phyloP scores from a whole-genome alignment of 2,329 filamentous ascomycete genomes.

The Leptoxyphium fumago region DNA sequence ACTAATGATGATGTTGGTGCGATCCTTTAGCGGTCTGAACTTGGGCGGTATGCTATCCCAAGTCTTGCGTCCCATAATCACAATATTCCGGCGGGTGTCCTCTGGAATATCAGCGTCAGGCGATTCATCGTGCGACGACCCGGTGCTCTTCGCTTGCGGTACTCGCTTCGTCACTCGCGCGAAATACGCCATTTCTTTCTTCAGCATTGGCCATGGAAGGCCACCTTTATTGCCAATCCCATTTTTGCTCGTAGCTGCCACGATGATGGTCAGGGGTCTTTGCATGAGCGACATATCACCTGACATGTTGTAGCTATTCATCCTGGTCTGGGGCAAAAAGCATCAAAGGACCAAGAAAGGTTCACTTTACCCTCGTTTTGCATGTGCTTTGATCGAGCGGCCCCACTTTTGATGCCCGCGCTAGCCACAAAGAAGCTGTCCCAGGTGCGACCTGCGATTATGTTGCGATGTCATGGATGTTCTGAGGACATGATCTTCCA shows the following conservation, averaged over 20 bases:
- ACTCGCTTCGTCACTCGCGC: constrained; percentile 69
- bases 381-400: too few species aligned
- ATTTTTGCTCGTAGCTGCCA: constrained; percentile 75
- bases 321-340: too few species aligned
- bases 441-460: too few species aligned
- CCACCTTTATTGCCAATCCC: constrained; percentile 70
- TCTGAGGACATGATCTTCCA: too few species aligned
- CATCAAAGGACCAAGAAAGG: too few species aligned
- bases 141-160: constrained; percentile 34
- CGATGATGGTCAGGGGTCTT: constrained; percentile 60
- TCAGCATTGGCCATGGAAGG: constrained; percentile 80
- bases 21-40: constrained; percentile 64
- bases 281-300: constrained; percentile 14
- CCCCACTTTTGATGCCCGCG: too few species aligned
- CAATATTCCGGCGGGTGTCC: constrained; percentile 37
- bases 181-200: constrained; percentile 90
- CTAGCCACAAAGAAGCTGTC: too few species aligned
- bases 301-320: not conserved
- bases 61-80: constrained; percentile 96
- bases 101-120: constrained; percentile 8
- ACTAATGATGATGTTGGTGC: constrained; percentile 72
- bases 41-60: constrained; percentile 76
- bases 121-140: constrained; percentile 12
- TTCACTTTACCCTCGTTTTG: too few species aligned
- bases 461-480: too few species aligned